Evolutionary conservation across 768 basidiomycete species (phyloP).

Genomic region (Hygrocybe punicea): DNA sequence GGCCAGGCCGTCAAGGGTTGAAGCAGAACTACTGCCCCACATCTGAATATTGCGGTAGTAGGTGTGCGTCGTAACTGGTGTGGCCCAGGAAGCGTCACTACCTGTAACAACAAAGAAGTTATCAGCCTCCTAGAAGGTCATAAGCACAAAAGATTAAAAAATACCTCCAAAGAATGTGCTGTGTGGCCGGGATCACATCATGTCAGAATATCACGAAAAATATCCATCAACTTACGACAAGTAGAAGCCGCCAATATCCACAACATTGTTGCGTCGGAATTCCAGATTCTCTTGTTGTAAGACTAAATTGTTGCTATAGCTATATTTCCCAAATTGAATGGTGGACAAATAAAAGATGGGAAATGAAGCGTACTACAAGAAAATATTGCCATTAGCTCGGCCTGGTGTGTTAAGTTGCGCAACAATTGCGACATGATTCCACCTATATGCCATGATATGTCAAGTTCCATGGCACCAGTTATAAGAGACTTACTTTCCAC

Average conservation of each 20-base stretch:
- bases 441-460: constrained; percentile 35
- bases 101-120: constrained; percentile 35
- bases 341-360: neutral
- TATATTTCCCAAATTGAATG: constrained; percentile 22
- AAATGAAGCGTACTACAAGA: constrained; percentile 54
- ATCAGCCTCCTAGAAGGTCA: neutral
- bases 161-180: constrained; percentile 83
- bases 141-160: constrained; percentile 7
- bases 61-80: constrained; percentile 60
- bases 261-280: constrained; percentile 51
- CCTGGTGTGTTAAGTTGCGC: constrained; percentile 75
- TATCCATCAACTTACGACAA: constrained; percentile 57
- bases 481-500: constrained; percentile 54
- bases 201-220: constrained; percentile 1
- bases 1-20: constrained; percentile 35
- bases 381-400: constrained; percentile 70
- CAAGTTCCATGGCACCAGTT: constrained; percentile 1
- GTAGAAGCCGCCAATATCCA: constrained; percentile 66
- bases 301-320: constrained; percentile 67
- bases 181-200: constrained; percentile 2
- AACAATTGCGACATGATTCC: constrained; percentile 69
- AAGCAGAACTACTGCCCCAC: constrained; percentile 53
- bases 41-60: constrained; percentile 75
- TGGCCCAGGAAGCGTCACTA: constrained; percentile 67
- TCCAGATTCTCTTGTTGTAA: constrained; percentile 60